A percentile compares a stretch with the other conserved stretches of the same genome.
These are phyloP conservation scores for Sporothrix luriei DNA, from an alignment of 2,329 filamentous ascomycete species.

Conservation along the genomic window DNA sequence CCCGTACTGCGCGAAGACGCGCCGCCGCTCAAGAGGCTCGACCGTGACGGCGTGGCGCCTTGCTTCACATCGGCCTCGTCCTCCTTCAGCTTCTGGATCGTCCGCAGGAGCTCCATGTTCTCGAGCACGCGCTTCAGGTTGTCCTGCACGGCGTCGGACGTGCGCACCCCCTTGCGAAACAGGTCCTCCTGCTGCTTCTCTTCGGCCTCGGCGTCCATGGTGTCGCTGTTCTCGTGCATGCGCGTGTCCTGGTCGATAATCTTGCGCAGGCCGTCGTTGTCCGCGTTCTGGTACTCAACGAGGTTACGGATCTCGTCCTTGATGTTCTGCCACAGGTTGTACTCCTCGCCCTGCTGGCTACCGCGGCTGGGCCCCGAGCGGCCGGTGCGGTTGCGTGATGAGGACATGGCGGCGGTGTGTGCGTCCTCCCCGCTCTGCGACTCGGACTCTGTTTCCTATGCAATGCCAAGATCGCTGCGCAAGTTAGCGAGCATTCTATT, in stretches of 20 bases:
- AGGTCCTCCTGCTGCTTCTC: constrained; percentile 40
- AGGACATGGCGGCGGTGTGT: constrained; percentile 32
- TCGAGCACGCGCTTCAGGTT: constrained; percentile 45
- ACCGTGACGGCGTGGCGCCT: constrained; percentile 35
- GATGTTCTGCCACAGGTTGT: constrained; percentile 47
- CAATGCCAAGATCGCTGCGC: background rate
- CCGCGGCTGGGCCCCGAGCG: constrained; percentile 45
- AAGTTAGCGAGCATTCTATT: background rate
- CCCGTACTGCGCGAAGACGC: constrained; percentile 35
- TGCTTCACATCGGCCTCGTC: constrained; percentile 43
- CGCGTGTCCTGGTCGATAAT: constrained; percentile 48
- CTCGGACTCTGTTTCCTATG: background rate
- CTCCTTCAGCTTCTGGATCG: constrained; percentile 49
- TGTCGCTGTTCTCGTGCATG: constrained; percentile 45
- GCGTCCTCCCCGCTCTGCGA: no score
- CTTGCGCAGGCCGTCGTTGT: constrained; percentile 45
- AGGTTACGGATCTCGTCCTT: constrained; percentile 46
- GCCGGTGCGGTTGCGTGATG: constrained; percentile 40
- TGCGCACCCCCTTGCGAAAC: constrained; percentile 40
- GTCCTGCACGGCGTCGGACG: constrained; percentile 44
- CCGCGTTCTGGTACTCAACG: constrained; percentile 46
- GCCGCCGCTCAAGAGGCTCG: constrained; percentile 37
- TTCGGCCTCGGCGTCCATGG: constrained; percentile 40
- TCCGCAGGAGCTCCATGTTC: constrained; percentile 46
- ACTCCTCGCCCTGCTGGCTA: constrained; percentile 49